Evolutionary conservation across 768 basidiomycete genomes (phyloP).

Genomic region (Hydnum rufescens): DNA sequence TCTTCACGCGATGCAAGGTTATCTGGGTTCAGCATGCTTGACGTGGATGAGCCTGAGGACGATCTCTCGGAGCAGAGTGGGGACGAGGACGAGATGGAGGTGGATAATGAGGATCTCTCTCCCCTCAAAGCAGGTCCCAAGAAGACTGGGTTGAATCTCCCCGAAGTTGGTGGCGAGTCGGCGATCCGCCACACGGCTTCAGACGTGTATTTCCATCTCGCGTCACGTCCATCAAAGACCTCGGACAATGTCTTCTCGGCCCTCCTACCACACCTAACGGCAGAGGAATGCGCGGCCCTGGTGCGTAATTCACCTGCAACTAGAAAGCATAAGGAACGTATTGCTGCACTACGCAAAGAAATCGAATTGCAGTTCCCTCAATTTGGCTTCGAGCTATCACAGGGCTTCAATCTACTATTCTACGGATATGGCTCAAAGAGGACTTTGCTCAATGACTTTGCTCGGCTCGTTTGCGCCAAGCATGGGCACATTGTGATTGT

Average conservation of each 20-base stretch:
- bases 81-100: background rate
- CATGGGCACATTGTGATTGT: conserved; percentile 55
- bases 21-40: too few species aligned
- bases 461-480: conserved; percentile 31
- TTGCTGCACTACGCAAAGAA: conserved; percentile 15
- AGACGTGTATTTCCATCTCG: conserved; percentile 66
- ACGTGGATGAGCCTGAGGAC: too few species aligned
- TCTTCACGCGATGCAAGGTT: too few species aligned
- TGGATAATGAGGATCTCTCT: background rate
- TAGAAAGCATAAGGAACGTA: conserved; percentile 10
- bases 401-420: conserved; percentile 76
- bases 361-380: conserved; percentile 30
- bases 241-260: conserved; percentile 64
- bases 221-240: conserved; percentile 43
- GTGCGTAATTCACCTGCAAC: conserved; percentile 16
- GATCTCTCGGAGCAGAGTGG: too few species aligned
- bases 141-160: background rate
- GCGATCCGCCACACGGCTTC: conserved; percentile 43
- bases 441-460: conserved; percentile 53
- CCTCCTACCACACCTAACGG: conserved; percentile 47
- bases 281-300: conserved; percentile 32
- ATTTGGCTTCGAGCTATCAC: conserved; percentile 48
- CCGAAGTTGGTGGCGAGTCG: background rate
- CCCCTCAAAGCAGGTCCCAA: background rate
- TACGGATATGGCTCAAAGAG: conserved; percentile 87